Percentiles rank a stretch among this genome's conserved stretches.
phyloP scores from a whole-genome alignment of 169 alveolate genomes.

The Eimeria maxima region DNA sequence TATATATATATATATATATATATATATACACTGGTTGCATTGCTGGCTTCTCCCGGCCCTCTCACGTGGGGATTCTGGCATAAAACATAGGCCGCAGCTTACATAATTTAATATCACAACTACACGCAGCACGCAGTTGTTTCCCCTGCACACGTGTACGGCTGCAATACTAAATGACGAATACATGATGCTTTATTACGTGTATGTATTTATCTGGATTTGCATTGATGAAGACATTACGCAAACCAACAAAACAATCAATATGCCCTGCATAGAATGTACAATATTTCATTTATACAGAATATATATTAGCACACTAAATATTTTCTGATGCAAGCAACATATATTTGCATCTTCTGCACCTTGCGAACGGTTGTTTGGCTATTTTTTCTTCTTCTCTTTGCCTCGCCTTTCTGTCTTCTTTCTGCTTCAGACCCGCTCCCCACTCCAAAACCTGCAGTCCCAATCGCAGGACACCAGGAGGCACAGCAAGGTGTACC shows the following conservation, averaged over 20 bases:
- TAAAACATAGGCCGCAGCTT: too few relatives aligned
- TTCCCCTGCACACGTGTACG: too few relatives aligned
- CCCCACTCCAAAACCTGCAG: constrained; percentile 82
- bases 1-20: too few relatives aligned
- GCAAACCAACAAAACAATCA: neutral
- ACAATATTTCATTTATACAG: neutral
- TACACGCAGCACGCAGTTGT: too few relatives aligned
- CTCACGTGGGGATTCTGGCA: too few relatives aligned
- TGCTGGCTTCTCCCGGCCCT: too few relatives aligned
- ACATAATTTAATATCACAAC: too few relatives aligned
- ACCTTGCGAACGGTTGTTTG: constrained; percentile 82
- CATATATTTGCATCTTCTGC: neutral
- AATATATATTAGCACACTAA: neutral
- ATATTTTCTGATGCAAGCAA: neutral
- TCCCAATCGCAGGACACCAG: neutral
- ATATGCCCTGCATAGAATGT: neutral
- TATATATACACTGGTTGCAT: too few relatives aligned
- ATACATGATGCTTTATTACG: too few relatives aligned
- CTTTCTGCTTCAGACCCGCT: constrained; percentile 80
- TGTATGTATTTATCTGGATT: neutral
- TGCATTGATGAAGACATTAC: neutral
- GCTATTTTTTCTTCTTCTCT: constrained; percentile 70
- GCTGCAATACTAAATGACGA: too few relatives aligned
- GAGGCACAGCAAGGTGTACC: neutral
- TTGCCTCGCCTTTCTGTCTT: constrained; percentile 4